These are phyloP conservation scores for Lunularia cruciata DNA, from an alignment of 225 moss, liverwort and hornwort species.

Conservation along the genomic window DNA sequence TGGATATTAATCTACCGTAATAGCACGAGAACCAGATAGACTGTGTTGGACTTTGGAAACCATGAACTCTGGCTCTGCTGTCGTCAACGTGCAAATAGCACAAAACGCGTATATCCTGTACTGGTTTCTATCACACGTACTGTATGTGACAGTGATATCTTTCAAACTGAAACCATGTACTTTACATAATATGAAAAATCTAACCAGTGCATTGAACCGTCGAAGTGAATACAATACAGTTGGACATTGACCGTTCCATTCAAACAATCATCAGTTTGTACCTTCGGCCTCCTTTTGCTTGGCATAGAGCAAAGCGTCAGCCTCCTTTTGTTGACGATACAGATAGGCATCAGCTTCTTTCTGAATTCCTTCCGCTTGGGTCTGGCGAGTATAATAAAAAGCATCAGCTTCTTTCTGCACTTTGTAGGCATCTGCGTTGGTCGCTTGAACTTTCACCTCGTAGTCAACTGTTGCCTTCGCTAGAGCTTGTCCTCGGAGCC, in stretches of 20 bases:
- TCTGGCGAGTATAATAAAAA: constrained; percentile 28
- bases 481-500: constrained; percentile 40
- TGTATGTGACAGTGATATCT: no score
- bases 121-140: no score
- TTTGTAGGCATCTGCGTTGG: constrained; percentile 37
- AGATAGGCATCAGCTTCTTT: constrained; percentile 44
- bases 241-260: background rate
- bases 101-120: no score
- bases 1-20: no score
- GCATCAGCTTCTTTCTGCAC: constrained; percentile 42
- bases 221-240: no score
- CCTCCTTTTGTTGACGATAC: constrained; percentile 46
- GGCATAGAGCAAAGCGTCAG: constrained; percentile 49
- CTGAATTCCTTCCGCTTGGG: constrained; percentile 29
- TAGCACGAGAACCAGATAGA: no score
- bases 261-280: constrained; percentile 5
- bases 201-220: no score
- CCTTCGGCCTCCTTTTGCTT: constrained; percentile 58
- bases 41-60: no score
- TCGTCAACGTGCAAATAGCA: no score
- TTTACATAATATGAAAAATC: no score
- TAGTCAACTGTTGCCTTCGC: constrained; percentile 53
- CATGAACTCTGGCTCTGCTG: no score
- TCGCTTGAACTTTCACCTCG: constrained; percentile 42
- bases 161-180: no score